Evolutionary conservation across 1,284 basidiomycete genomes (phyloP).

Genomic region (Pyrrhoderma noxium): DNA sequence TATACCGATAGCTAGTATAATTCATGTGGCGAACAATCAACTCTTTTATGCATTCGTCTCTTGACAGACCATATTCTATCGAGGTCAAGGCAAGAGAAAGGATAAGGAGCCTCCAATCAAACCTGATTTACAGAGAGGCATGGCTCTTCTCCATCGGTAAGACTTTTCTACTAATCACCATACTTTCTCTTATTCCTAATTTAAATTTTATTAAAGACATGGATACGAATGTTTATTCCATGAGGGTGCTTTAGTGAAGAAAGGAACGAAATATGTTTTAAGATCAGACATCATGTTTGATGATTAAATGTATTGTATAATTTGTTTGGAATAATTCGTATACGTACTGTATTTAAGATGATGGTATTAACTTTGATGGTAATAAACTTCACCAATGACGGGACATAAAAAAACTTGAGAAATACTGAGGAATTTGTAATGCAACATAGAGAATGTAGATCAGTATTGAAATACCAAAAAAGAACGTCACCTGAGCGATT

Average conservation of each 20-base stretch:
- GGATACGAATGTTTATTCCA: slow-evolving; percentile 72
- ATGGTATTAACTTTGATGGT: too few species aligned
- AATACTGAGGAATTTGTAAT: background rate
- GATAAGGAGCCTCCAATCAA: slow-evolving; percentile 40
- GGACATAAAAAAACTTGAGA: too few species aligned
- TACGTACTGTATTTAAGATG: too few species aligned
- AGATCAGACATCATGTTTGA: slow-evolving; percentile 73
- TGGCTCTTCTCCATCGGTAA: slow-evolving; percentile 66
- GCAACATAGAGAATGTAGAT: background rate
- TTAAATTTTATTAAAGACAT: slow-evolving; percentile 38
- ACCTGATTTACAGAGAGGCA: slow-evolving; percentile 56
- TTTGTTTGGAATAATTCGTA: too few species aligned
- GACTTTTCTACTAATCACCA: slow-evolving; percentile 15
- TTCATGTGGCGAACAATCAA: background rate
- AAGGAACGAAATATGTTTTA: slow-evolving; percentile 71
- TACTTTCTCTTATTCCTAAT: background rate
- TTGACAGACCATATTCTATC: slow-evolving; percentile 65
- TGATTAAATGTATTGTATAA: slow-evolving; percentile 24
- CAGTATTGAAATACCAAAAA: slow-evolving; percentile 28
- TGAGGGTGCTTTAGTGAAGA: slow-evolving; percentile 61
- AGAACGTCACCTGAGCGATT: slow-evolving; percentile 79
- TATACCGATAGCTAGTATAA: background rate
- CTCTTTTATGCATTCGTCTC: background rate
- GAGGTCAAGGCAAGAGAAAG: slow-evolving; percentile 42
- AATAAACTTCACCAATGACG: too few species aligned